These are phyloP conservation scores for Pythium volutum DNA, from an alignment of 352 stramenopile species.

Conservation along the genomic window DNA sequence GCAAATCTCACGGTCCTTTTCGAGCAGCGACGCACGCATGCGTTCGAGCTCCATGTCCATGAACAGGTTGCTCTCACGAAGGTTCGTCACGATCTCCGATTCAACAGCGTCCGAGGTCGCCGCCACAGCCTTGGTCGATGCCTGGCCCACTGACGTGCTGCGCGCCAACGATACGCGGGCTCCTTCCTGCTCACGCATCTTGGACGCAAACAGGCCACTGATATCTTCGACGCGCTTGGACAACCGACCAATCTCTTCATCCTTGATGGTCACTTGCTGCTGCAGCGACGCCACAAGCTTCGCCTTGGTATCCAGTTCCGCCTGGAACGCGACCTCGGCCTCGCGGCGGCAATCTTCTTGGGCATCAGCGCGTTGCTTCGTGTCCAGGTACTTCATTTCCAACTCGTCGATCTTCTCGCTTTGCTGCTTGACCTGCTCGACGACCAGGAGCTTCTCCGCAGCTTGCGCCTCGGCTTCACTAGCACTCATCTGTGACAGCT, in stretches of 20 bases:
- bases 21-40: constrained; percentile 47
- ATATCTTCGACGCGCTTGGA: constrained; percentile 35
- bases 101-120: neutral
- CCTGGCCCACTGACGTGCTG: neutral
- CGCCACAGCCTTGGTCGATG: neutral
- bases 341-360: constrained; percentile 52
- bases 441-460: constrained; percentile 24
- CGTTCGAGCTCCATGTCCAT: constrained; percentile 44
- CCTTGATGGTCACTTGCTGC: constrained; percentile 39
- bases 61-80: constrained; percentile 32
- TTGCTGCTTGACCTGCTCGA: constrained; percentile 23
- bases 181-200: constrained; percentile 22
- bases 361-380: constrained; percentile 33
- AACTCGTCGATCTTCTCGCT: constrained; percentile 32
- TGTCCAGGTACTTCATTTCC: constrained; percentile 33
- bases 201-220: constrained; percentile 24
- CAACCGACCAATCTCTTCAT: constrained; percentile 43
- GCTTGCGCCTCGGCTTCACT: constrained; percentile 29
- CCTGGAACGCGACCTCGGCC: constrained; percentile 46
- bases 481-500: constrained; percentile 33
- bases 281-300: constrained; percentile 40
- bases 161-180: constrained; percentile 6
- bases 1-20: constrained; percentile 84
- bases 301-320: constrained; percentile 27
- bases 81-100: constrained; percentile 21